Base-by-base conservation (phyloP, 306 rosid species). In the Crotalaria pallida region DNA sequence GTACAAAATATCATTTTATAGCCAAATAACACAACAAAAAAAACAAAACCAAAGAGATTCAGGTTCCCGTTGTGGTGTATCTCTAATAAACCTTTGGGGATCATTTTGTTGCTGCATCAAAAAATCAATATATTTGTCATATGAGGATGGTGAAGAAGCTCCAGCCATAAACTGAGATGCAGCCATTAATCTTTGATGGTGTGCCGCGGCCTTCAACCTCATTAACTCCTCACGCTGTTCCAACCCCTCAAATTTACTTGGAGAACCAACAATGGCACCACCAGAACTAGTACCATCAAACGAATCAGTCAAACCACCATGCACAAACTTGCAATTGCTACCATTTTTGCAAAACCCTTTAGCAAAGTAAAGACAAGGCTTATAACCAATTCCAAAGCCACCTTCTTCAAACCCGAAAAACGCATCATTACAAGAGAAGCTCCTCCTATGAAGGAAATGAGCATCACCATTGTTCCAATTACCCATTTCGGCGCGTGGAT, bases 281-380 rank as follows among this genome's bases (percentile, higher is more conserved):
- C 31, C 69, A 60, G 50, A 51, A 13, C 11, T 17, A 56, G 69
- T 26, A 41, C 69, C 74, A 57, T 88, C 98, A 50, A 71, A 47
- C 4, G 88, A 73, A 77, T 93, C 98, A 26, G 53, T 59, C 40
- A 90, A 84, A 45, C 74, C 81, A 8, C 86, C 83, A 80, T 94
- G 98, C 76, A 81, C 81, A 80, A 88, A 94, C 86, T 87, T 94
- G 78, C 98, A 94, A 79, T 80, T 84, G 71, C 76, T 61, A 3
- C 98, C 98, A 58, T 94, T 94, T 81, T 94, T 94, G 73, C 98
- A 94, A 66, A 85, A 88, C 12, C 98, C 98, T 56, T 90, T 84
- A 1, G 98, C 97, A 76, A 76, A 94, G 81, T 90, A 94, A 63
- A 94, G 96, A 56, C 98, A 94, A 0, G 94, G 90, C 84, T 87